Conservation (phyloP, 176 grass and related monocot species). For the Pharus latifolius region DNA sequence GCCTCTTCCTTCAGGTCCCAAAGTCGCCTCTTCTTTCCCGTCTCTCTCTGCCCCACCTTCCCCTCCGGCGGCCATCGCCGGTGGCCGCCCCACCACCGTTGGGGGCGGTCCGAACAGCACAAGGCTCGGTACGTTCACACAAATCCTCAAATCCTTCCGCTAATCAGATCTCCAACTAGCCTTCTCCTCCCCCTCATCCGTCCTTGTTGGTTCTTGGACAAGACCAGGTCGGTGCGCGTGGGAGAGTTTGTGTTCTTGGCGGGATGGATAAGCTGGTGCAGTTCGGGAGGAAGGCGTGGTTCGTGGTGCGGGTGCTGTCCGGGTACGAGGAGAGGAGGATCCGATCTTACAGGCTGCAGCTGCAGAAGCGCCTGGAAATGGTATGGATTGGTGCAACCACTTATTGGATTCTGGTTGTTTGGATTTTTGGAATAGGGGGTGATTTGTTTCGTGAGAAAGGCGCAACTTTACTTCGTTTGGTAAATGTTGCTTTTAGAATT, state of each 20-base stretch:
- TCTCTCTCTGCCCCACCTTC: not conserved
- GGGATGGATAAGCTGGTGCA: conserved; percentile 70
- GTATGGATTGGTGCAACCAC: no score
- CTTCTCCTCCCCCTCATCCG: not conserved
- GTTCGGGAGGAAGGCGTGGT: conserved; percentile 81
- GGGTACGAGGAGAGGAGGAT: conserved; percentile 92
- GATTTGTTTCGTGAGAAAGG: no score
- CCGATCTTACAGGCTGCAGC: conserved; percentile 63
- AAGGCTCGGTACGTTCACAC: not conserved
- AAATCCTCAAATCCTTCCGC: not conserved
- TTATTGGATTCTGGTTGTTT: no score
- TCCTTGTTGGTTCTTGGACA: not conserved
- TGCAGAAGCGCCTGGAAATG: conserved; percentile 61
- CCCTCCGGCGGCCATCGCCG: not conserved
- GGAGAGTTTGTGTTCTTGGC: not conserved
- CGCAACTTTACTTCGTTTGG: no score
- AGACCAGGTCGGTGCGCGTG: not conserved
- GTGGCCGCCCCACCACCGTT: not conserved
- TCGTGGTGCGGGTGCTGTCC: conserved; percentile 64
- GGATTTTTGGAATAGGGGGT: no score
- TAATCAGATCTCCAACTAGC: not conserved
- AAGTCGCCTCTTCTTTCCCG: not conserved
- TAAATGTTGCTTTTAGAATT: no score
- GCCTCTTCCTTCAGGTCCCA: no score
- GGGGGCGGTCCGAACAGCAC: no score